Percentiles rank a stretch among this genome's conserved stretches.
These are phyloP conservation scores for Diatrype stigma DNA, from an alignment of 2,329 filamentous ascomycete genomes.

Conservation along the genomic window DNA sequence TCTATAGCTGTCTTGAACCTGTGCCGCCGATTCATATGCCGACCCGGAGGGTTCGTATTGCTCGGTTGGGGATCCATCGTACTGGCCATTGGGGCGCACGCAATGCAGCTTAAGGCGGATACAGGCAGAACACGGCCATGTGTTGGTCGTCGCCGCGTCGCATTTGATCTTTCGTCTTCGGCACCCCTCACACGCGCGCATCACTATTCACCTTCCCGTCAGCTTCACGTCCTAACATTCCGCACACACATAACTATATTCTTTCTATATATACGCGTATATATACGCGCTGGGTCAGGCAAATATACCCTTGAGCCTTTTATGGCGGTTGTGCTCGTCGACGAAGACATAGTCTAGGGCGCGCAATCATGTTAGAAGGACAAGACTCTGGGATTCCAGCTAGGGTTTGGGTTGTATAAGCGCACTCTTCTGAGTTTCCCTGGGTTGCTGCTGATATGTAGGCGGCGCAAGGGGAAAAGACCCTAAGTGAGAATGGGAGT, in stretches of 20 bases:
- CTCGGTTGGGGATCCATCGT: slow-evolving; percentile 54
- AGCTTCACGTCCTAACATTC: slow-evolving; percentile 9
- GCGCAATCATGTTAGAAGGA: slow-evolving; percentile 12
- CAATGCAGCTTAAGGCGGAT: slow-evolving; percentile 89
- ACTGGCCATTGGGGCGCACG: slow-evolving; percentile 78
- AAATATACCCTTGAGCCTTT: slow-evolving; percentile 79
- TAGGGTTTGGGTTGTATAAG: slow-evolving; percentile 11
- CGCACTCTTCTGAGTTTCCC: slow-evolving; percentile 83
- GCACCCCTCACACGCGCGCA: slow-evolving; percentile 96
- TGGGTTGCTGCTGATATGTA: slow-evolving; percentile 52
- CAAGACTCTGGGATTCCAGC: slow-evolving; percentile 5
- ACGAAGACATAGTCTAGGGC: slow-evolving; percentile 92
- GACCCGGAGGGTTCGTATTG: slow-evolving; percentile 47
- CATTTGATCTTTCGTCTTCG: slow-evolving; percentile 96
- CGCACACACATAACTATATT: slow-evolving; percentile 1
- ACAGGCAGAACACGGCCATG: slow-evolving; percentile 95
- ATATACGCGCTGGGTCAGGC: too few relatives aligned
- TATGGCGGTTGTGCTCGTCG: slow-evolving; percentile 97
- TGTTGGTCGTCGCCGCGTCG: slow-evolving; percentile 93
- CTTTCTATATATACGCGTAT: too few relatives aligned
- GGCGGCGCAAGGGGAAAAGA: slow-evolving; percentile 71
- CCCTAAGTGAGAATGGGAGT: slow-evolving; percentile 64
- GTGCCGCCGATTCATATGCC: slow-evolving; percentile 37
- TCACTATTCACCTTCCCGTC: slow-evolving; percentile 55
- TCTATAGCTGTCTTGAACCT: slow-evolving; percentile 44